Conservation (phyloP, 495 filamentous ascomycete species). For the Penicillium samsonianum region DNA sequence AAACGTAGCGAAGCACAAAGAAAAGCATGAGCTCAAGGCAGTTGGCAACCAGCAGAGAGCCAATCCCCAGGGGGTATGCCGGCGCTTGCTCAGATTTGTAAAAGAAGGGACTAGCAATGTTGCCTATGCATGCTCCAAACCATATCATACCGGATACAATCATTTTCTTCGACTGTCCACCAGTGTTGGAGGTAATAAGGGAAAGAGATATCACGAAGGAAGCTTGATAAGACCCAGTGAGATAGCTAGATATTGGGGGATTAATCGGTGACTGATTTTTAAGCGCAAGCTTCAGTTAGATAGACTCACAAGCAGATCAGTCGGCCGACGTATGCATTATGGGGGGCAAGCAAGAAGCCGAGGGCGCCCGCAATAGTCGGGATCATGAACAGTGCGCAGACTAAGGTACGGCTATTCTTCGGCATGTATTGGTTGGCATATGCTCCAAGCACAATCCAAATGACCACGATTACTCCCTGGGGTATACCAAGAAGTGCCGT, state of each 20-base stretch:
- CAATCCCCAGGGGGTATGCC: conserved; percentile 53
- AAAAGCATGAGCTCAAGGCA: conserved; percentile 46
- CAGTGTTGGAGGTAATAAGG: conserved; percentile 54
- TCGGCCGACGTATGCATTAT: conserved; percentile 35
- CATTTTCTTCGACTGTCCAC: conserved; percentile 60
- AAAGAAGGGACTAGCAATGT: conserved; percentile 58
- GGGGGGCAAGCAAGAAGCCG: background rate
- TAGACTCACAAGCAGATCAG: conserved; percentile 9
- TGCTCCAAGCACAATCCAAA: background rate
- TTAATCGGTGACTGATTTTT: background rate
- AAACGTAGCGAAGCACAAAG: conserved; percentile 34
- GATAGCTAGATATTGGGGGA: conserved; percentile 20
- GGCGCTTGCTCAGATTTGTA: conserved; percentile 51
- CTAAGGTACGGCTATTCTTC: background rate
- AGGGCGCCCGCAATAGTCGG: background rate
- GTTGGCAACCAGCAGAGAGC: conserved; percentile 56
- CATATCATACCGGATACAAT: conserved; percentile 56
- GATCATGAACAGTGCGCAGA: background rate
- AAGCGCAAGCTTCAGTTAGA: background rate
- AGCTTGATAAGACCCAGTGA: conserved; percentile 58
- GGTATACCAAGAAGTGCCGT: conserved; percentile 19
- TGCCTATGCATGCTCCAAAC: conserved; percentile 44
- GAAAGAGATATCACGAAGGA: conserved; percentile 58
- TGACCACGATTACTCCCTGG: background rate
- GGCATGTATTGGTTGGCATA: background rate